phyloP scores from a whole-genome alignment of 345 rosid species.

The Limnanthes douglasii region DNA sequence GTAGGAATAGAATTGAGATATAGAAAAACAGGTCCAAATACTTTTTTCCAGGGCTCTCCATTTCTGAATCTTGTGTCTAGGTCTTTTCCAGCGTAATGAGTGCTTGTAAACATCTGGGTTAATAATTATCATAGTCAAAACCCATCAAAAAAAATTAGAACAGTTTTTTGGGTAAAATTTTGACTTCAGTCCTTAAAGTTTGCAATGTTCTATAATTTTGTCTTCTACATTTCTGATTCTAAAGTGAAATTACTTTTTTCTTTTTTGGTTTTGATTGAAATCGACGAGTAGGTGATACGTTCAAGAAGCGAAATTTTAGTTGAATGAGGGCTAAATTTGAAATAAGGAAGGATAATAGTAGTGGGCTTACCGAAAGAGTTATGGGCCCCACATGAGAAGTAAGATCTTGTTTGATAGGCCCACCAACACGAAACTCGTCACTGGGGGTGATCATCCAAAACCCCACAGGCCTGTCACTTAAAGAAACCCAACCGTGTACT shows the following conservation, averaged over 20 bases:
- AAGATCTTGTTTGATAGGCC: conserved; percentile 78
- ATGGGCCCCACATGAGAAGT: conserved; percentile 76
- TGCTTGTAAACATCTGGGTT: conserved; percentile 77
- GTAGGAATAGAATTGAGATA: conserved; percentile 42
- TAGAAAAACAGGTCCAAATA: conserved; percentile 68
- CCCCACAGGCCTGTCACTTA: conserved; percentile 32
- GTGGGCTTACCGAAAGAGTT: conserved; percentile 34
- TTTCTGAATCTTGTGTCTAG: conserved; percentile 24
- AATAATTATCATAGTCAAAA: too few species aligned
- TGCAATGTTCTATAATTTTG: not conserved
- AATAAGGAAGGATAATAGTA: too few species aligned
- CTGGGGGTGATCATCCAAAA: conserved; percentile 89
- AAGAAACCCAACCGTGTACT: conserved; percentile 79
- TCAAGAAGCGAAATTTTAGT: not conserved
- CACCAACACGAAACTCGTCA: conserved; percentile 48
- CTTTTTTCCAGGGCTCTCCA: conserved; percentile 69
- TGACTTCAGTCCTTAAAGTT: not conserved
- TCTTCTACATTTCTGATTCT: not conserved
- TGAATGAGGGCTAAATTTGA: not conserved
- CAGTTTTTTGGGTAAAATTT: too few species aligned
- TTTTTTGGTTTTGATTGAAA: not conserved
- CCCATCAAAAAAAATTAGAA: not conserved
- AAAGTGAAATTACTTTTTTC: not conserved
- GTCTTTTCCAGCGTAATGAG: conserved; percentile 60
- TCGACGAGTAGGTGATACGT: not conserved